Base-by-base conservation (phyloP, 2,329 filamentous ascomycete genomes). In the Arthrobotrys sphaeroides region DNA sequence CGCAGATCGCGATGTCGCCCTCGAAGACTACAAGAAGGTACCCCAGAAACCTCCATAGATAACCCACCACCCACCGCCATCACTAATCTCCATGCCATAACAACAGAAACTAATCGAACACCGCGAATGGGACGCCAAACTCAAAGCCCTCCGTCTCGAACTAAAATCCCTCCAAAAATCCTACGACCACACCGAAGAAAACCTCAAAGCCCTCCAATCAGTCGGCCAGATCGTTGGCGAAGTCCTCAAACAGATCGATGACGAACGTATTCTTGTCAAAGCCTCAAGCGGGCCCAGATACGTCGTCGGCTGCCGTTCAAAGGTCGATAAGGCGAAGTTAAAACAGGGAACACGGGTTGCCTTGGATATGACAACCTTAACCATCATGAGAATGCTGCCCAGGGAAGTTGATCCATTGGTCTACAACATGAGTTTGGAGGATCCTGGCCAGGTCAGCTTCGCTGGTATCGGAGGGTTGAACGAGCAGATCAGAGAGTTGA, bases 401-500 rank as follows among this genome's bases (percentile, higher is more conserved):
- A 91, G 95, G 83, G 95, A 99, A 86, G 96, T 99, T 82, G 95
- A 99, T 82, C 95, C 95, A 18, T 87, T 99, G 79, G 95, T 99
- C 79, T 99, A 99, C 88, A 99, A 99, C 87, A 99, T 99, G 95
- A 99, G 95, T 18, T 85, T 99, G 80, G 95, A 99, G 83, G 95
- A 99, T 82, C 95, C 95, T 0, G 95, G 95, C 4, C 94, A 98
- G 83, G 91, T 99, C 83, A 97, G 92, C 86, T 99, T 99, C 84
- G 94, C 91, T 42, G 95, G 96, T 80, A 99, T 99, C 79, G 95
- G 95, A 85, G 95, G 95, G 78, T 84, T 99, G 81, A 99, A 99
- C 82, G 95, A 99, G 79, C 95, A 99, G 86, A 99, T 99, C 81
- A 89, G 95, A 84, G 96, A 99, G 85, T 85, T 99, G 79, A 89